phyloP scores from a whole-genome alignment of 2,329 filamentous ascomycete genomes.

The Emergomyces orientalis region DNA sequence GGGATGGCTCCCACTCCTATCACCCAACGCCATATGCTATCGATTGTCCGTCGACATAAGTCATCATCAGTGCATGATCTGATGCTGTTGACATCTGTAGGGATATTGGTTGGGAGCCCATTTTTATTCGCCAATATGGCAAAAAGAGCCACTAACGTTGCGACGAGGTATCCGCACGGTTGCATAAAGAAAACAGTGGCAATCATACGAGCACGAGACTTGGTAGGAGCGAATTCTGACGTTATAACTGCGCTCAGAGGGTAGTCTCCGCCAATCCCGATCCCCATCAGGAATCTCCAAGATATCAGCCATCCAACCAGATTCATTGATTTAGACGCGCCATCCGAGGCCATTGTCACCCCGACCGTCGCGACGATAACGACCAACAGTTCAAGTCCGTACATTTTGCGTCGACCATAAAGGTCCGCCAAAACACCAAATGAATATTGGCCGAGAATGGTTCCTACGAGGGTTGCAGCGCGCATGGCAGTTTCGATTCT shows the following conservation, averaged over 20 bases:
- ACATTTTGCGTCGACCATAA: conserved; percentile 73
- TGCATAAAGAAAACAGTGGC: conserved; percentile 81
- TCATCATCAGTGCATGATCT: not conserved
- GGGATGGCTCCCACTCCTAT: conserved; percentile 76
- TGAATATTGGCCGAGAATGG: conserved; percentile 69
- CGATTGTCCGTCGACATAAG: conserved; percentile 58
- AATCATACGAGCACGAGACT: conserved; percentile 83
- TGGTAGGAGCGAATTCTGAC: conserved; percentile 77
- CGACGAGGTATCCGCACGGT: conserved; percentile 68
- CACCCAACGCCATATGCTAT: conserved; percentile 79
- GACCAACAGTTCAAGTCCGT: conserved; percentile 69
- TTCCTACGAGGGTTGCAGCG: conserved; percentile 72
- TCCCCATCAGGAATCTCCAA: conserved; percentile 71
- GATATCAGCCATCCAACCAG: conserved; percentile 54
- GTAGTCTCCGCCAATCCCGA: conserved; percentile 75
- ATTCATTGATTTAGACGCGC: conserved; percentile 50
- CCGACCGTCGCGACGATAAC: conserved; percentile 71
- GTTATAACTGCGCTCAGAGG: conserved; percentile 76
- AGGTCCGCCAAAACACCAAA: conserved; percentile 73
- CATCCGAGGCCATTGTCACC: conserved; percentile 54
- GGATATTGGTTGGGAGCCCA: conserved; percentile 37
- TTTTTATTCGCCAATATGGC: conserved; percentile 62
- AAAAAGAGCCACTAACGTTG: conserved; percentile 67
- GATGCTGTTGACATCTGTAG: not conserved
- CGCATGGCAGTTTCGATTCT: conserved; percentile 73